A percentile compares a stretch with the other conserved stretches of the same genome.
phyloP scores from a whole-genome alignment of 345 rosid genomes.

The Laguncularia racemosa region DNA sequence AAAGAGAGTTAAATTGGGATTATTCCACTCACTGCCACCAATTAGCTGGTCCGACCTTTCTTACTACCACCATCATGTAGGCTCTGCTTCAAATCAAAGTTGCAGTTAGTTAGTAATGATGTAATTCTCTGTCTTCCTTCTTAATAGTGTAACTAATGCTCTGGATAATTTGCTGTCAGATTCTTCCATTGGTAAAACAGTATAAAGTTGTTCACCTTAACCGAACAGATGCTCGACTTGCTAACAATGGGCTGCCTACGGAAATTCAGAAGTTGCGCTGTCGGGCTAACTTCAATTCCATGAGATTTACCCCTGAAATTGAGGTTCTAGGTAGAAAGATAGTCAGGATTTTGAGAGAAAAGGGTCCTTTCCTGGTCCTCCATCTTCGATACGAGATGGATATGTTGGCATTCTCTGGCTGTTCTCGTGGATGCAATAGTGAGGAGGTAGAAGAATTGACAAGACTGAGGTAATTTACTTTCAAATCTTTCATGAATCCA shows the following conservation, averaged over 20 bases:
- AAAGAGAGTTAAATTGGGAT: slow-evolving; percentile 64
- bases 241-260: slow-evolving; percentile 72
- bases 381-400: slow-evolving; percentile 99
- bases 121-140: neutral
- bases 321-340: slow-evolving; percentile 80
- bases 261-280: slow-evolving; percentile 90
- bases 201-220: slow-evolving; percentile 82
- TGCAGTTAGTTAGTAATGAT: neutral
- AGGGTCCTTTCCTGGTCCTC: slow-evolving; percentile 80
- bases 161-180: slow-evolving; percentile 33
- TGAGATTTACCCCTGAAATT: slow-evolving; percentile 70
- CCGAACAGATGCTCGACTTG: slow-evolving; percentile 86
- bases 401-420: slow-evolving; percentile 95
- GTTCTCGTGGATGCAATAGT: slow-evolving; percentile 77
- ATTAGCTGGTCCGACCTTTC: slow-evolving; percentile 92
- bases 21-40: slow-evolving; percentile 63
- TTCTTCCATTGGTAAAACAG: slow-evolving; percentile 80
- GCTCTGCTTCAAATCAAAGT: neutral
- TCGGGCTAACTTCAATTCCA: slow-evolving; percentile 72
- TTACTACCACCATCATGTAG: slow-evolving; percentile 73
- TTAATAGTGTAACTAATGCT: slow-evolving; percentile 7
- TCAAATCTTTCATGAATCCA: neutral
- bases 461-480: slow-evolving; percentile 59
- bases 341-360: slow-evolving; percentile 62
- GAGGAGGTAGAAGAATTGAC: slow-evolving; percentile 82